Percentiles rank a stretch among this genome's conserved stretches.
phyloP scores from a whole-genome alignment of 2,329 filamentous ascomycete species.

The Pseudogymnoascus pannorum region DNA sequence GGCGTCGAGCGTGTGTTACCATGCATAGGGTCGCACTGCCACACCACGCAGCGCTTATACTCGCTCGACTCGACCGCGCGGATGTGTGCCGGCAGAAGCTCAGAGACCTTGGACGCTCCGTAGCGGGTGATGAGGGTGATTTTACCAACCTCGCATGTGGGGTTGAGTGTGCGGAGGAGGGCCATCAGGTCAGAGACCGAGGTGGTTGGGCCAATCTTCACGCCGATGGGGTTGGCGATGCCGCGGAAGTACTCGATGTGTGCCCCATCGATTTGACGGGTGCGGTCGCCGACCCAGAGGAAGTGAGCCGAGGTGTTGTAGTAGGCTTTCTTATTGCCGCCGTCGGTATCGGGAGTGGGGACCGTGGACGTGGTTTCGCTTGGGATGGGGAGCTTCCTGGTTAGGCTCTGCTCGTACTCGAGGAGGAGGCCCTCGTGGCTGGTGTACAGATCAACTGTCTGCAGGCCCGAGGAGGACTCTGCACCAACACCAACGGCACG shows the following conservation, averaged over 20 bases:
- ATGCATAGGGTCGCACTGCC: slow-evolving; percentile 99
- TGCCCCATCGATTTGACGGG: slow-evolving; percentile 82
- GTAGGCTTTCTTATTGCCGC: slow-evolving; percentile 51
- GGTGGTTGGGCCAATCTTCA: slow-evolving; percentile 91
- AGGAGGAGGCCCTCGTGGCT: slow-evolving; percentile 91
- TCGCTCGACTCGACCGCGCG: slow-evolving; percentile 77
- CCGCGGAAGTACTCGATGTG: slow-evolving; percentile 98
- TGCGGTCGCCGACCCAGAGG: slow-evolving; percentile 97
- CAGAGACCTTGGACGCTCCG: slow-evolving; percentile 68
- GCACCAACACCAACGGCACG: slow-evolving; percentile 88
- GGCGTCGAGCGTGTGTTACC: slow-evolving; percentile 67
- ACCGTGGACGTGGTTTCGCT: slow-evolving; percentile 31
- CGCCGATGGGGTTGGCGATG: slow-evolving; percentile 88
- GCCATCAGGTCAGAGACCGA: slow-evolving; percentile 65
- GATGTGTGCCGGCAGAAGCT: slow-evolving; percentile 77
- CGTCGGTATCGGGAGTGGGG: slow-evolving; percentile 17
- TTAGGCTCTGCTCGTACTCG: slow-evolving; percentile 88
- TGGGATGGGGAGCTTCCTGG: slow-evolving; percentile 64
- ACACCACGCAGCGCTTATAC: slow-evolving; percentile 63
- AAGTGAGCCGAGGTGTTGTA: slow-evolving; percentile 96
- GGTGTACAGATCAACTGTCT: slow-evolving; percentile 91
- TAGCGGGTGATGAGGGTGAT: slow-evolving; percentile 96
- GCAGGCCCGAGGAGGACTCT: slow-evolving; percentile 72
- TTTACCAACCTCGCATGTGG: slow-evolving; percentile 74
- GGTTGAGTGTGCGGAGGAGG: slow-evolving; percentile 82